Base-by-base conservation (phyloP, 1,284 basidiomycete species). In the Puccinia horiana region DNA sequence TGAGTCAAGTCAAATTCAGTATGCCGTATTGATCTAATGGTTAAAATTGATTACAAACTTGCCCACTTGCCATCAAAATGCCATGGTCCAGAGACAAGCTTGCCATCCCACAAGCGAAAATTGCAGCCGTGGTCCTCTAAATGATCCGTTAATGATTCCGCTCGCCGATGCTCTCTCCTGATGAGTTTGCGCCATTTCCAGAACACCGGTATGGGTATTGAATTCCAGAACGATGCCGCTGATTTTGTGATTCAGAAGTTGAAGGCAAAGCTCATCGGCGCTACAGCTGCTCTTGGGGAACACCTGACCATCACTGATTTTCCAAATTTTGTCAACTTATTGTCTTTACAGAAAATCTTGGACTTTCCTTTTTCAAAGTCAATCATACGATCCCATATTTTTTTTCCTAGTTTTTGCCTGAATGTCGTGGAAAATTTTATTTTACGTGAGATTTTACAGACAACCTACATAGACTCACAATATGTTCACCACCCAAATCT, bases 11-110 rank as follows among this genome's bases (percentile, higher is more conserved):
- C 3, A 44, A 35, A 44, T 5, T 54, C 23, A 18, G 9, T 52
- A 14, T 14, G 2, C 40, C 37, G 20, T 40, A 6, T 65, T 65
- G 6, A 32, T 20, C 9, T 44, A 8, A 72, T 5, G 23, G 29
- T 26, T n/a, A 16, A 26, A 52, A 35, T 11, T 4, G 52, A 9
- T 35, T 20, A 20, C 16, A n/a, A 65, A n/a, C 42, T 26, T 4
- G n/a, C 5, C 3, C 12, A 14, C 35, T 69, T 67, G 3, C 69
- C 52, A 49, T 40, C 44, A 58, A 44, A 2, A 81, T 70, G 80
- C 80, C 75, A 82, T 82, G 80, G 80, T 82, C 11, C 35, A 49
- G 37, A 69, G 63, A 23, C 72, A 82, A 69, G 63, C 40, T 29
- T 26, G 37, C n/a, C 0, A 32, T 82, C 8, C 73, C 80, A 1